phyloP scores from a whole-genome alignment of 2,329 filamentous ascomycete genomes.

The Sclerotinia borealis region DNA sequence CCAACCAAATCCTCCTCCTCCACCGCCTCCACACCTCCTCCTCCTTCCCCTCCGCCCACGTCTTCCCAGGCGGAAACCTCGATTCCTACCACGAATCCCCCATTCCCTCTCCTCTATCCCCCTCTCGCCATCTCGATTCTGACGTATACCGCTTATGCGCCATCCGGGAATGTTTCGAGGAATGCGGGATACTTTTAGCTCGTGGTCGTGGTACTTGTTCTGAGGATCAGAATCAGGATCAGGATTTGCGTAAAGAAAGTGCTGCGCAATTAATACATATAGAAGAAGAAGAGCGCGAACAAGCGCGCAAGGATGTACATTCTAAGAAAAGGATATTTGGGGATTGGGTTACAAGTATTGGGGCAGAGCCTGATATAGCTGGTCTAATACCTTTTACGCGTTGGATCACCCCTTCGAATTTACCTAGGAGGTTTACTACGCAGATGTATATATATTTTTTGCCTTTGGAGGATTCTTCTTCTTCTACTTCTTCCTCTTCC shows the following conservation, averaged over 20 bases:
- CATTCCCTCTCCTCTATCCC: slow-evolving; percentile 41
- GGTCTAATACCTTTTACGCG: slow-evolving; percentile 76
- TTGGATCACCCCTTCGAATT: slow-evolving; percentile 77
- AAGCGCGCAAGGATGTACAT: slow-evolving; percentile 22
- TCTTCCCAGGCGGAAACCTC: slow-evolving; percentile 89
- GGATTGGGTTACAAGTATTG: neutral
- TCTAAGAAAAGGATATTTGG: neutral
- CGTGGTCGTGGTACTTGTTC: slow-evolving; percentile 45
- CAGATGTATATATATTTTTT: slow-evolving; percentile 97
- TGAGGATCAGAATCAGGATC: slow-evolving; percentile 53
- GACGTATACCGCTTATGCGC: slow-evolving; percentile 73
- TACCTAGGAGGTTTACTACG: slow-evolving; percentile 77
- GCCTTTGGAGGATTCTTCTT: slow-evolving; percentile 48
- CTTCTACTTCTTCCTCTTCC: too few relatives aligned
- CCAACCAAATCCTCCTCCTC: slow-evolving; percentile 81
- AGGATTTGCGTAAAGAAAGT: slow-evolving; percentile 63
- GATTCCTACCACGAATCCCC: slow-evolving; percentile 69
- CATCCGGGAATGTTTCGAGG: slow-evolving; percentile 89
- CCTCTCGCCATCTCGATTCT: slow-evolving; percentile 62
- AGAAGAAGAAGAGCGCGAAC: slow-evolving; percentile 42
- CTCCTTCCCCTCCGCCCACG: slow-evolving; percentile 85
- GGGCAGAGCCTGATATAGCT: slow-evolving; percentile 36
- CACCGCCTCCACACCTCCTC: slow-evolving; percentile 77
- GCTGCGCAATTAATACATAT: slow-evolving; percentile 55
- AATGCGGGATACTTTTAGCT: slow-evolving; percentile 75